A percentile compares a stretch with the other conserved stretches of the same genome.
These are phyloP conservation scores for Leptographium wingfieldii DNA, from an alignment of 2,329 filamentous ascomycete genomes.

Conservation along the genomic window DNA sequence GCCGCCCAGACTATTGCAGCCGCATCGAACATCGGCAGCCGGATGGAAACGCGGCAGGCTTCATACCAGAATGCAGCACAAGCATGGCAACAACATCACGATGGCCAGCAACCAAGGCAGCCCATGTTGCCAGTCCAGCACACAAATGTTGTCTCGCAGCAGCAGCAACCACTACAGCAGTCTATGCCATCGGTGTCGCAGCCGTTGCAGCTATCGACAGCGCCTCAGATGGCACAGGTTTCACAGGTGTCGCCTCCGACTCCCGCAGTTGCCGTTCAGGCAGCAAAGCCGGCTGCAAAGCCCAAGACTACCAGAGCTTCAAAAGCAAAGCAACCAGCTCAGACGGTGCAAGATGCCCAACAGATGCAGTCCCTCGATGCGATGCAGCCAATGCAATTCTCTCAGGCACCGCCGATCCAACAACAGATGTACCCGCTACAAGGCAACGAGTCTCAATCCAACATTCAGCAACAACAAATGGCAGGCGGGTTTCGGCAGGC, in stretches of 20 bases:
- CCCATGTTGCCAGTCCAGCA: background rate
- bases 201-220: background rate
- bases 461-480: background rate
- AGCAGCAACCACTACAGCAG: constrained; percentile 2
- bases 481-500: background rate
- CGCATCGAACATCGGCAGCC: background rate
- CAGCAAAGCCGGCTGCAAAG: background rate
- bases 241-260: background rate
- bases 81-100: background rate
- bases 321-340: background rate
- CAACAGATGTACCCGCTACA: background rate
- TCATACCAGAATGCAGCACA: background rate
- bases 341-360: background rate
- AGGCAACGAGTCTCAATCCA: background rate
- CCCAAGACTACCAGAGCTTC: background rate
- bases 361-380: background rate
- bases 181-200: background rate
- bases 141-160: background rate
- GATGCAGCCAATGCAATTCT: background rate
- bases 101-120: background rate
- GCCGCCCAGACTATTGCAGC: background rate
- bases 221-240: background rate
- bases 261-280: background rate
- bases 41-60: background rate
- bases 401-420: background rate